Base-by-base conservation (phyloP, 768 basidiomycete genomes). In the Tylopilus sp. region DNA sequence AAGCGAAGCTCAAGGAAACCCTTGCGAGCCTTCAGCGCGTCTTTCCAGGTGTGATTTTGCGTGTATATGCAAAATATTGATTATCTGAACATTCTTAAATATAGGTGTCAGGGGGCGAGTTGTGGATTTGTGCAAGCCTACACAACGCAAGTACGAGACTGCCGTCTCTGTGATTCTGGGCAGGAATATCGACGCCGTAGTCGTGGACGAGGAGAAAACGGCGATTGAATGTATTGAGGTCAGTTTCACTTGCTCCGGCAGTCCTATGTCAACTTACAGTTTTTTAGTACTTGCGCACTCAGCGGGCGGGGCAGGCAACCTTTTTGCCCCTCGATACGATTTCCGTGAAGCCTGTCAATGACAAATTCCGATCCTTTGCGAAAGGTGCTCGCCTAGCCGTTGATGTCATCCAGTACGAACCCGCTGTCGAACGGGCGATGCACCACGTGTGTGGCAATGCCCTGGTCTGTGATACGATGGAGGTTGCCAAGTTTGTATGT, bases 241-340 rank as follows among this genome's bases (percentile, higher is more conserved):
- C 55, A 41, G 73, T 60, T 25, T 18, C 22, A 40, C 26, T 26
- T 20, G 11, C 23, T 23, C 36, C 33, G 41, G 33, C 4, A 18
- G 38, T n/a, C 20, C 20, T 28, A 38, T 43, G n/a, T 26, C 8
- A 40, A 4, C 57, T 38, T 44, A 55, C 26, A 10, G 13, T 47
- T n/a, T 42, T 47, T 2, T 59, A 94, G 88, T 98, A 97, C 68
- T 82, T 99, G 82, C 87, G 93, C 55, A 94, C 88, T 53, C 93
- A 97, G 69, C 88, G 95, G 31, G 84, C 89, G 0, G 97, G 95
- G 1, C 91, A 94, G 71, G 95, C 95, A 12, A 99, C 97, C 0
- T 98, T 98, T 73, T 88, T 99, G 41, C 97, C 97, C 0, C 84
- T 99, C n/a, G 95, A 98, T 67, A 95, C 93, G 9, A 95, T 98